Evolutionary conservation across 2,329 filamentous ascomycete species (phyloP).

Genomic region (Aureobasidium lini): DNA sequence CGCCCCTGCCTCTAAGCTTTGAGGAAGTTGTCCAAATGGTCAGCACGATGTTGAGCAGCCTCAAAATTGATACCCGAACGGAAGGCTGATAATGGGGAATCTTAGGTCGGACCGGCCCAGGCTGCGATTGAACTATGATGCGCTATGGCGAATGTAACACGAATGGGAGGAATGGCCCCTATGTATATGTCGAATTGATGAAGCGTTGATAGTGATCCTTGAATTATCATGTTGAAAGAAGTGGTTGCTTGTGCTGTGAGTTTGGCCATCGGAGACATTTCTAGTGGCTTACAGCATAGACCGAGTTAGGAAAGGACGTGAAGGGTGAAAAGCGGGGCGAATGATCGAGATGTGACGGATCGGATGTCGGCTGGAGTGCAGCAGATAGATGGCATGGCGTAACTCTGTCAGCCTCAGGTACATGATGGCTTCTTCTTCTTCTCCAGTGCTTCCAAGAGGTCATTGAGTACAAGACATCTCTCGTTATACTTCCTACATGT

Average conservation of each 20-base stretch:
- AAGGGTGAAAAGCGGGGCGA: no score
- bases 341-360: neutral
- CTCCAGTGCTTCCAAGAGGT: neutral
- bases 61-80: neutral
- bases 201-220: neutral
- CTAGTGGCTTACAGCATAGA: neutral
- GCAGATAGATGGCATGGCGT: neutral
- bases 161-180: neutral
- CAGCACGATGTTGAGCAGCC: neutral
- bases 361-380: neutral
- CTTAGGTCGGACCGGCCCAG: slow-evolving; percentile 8
- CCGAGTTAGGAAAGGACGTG: neutral
- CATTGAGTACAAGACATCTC: neutral
- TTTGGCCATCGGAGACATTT: neutral
- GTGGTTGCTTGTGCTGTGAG: neutral
- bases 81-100: neutral
- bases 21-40: neutral
- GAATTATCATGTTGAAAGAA: neutral
- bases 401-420: neutral
- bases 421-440: neutral
- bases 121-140: slow-evolving; percentile 2
- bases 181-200: neutral
- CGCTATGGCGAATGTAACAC: neutral
- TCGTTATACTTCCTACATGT: neutral
- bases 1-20: slow-evolving; percentile 46